These are phyloP conservation scores for Diplodia mutila DNA, from an alignment of 2,329 filamentous ascomycete genomes.

Conservation along the genomic window DNA sequence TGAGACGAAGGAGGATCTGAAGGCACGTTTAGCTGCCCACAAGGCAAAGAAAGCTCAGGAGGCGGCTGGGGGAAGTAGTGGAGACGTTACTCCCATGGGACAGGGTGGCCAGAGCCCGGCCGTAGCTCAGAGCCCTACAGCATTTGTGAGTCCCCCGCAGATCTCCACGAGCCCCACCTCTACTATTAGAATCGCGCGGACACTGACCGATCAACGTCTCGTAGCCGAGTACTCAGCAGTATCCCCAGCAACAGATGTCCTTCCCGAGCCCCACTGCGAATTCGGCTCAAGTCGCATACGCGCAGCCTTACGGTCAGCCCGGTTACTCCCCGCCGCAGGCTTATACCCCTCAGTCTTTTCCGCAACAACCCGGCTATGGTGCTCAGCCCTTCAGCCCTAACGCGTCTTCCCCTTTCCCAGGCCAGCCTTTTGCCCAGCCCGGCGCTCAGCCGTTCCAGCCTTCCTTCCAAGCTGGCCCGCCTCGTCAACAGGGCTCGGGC, in stretches of 20 bases:
- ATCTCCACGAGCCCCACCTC: background rate
- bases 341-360: conserved; percentile 27
- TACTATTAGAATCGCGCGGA: background rate
- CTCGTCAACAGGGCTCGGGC: conserved; percentile 31
- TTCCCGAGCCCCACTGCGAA: conserved; percentile 43
- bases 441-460: conserved; percentile 34
- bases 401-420: conserved; percentile 37
- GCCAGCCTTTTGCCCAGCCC: conserved; percentile 37
- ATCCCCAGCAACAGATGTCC: conserved; percentile 23
- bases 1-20: conserved; percentile 72
- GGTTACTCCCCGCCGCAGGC: conserved; percentile 23
- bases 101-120: conserved; percentile 54
- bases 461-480: conserved; percentile 31
- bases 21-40: conserved; percentile 77
- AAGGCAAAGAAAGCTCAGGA: conserved; percentile 69
- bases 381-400: conserved; percentile 34
- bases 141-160: conserved; percentile 59
- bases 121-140: conserved; percentile 56
- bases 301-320: conserved; percentile 48
- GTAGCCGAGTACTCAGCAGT: conserved; percentile 22
- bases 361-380: conserved; percentile 27
- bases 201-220: background rate
- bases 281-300: conserved; percentile 35
- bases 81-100: conserved; percentile 58
- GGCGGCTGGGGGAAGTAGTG: conserved; percentile 44